A percentile compares a stretch with the other conserved stretches of the same genome.
phyloP scores from a whole-genome alignment of 2,329 filamentous ascomycete genomes.

The Pseudogymnoascus destructans region DNA sequence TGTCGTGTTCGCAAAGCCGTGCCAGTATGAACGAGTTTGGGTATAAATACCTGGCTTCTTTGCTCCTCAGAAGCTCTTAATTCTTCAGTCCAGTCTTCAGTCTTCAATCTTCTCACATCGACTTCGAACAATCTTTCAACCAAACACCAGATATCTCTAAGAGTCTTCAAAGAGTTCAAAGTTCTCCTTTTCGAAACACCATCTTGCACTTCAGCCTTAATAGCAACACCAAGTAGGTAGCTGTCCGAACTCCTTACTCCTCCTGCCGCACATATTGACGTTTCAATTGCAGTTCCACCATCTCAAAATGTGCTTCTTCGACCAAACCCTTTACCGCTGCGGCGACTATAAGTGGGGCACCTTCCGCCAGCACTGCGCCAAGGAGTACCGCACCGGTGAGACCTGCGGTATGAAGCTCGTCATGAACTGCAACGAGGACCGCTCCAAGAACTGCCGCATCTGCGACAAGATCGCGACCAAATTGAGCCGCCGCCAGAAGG shows the following conservation, averaged over 20 bases:
- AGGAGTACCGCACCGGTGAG: slow-evolving; percentile 90
- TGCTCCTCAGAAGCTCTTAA: slow-evolving; percentile 5
- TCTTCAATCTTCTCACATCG: slow-evolving; percentile 13
- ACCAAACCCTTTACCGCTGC: slow-evolving; percentile 73
- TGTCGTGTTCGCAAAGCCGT: neutral
- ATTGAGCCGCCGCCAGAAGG: slow-evolving; percentile 58
- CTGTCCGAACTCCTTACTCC: slow-evolving; percentile 16
- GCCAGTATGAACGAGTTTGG: neutral
- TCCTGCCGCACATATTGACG: slow-evolving; percentile 11
- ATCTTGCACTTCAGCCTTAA: slow-evolving; percentile 11
- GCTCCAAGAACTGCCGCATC: slow-evolving; percentile 56
- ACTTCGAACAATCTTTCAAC: slow-evolving; percentile 14
- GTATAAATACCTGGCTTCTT: slow-evolving; percentile 4
- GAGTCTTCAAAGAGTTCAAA: slow-evolving; percentile 13
- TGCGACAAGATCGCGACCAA: slow-evolving; percentile 88
- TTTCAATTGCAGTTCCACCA: slow-evolving; percentile 7
- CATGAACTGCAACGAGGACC: slow-evolving; percentile 53
- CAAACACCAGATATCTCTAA: slow-evolving; percentile 11
- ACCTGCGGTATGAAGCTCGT: slow-evolving; percentile 91
- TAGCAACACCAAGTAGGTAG: slow-evolving; percentile 14
- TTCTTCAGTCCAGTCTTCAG: slow-evolving; percentile 6
- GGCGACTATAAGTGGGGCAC: slow-evolving; percentile 91
- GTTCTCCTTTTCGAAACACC: slow-evolving; percentile 13
- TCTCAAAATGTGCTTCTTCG: slow-evolving; percentile 83
- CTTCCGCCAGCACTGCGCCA: slow-evolving; percentile 85